phyloP scores from a whole-genome alignment of 2,329 filamentous ascomycete species.

The Fusarium lateritium region DNA sequence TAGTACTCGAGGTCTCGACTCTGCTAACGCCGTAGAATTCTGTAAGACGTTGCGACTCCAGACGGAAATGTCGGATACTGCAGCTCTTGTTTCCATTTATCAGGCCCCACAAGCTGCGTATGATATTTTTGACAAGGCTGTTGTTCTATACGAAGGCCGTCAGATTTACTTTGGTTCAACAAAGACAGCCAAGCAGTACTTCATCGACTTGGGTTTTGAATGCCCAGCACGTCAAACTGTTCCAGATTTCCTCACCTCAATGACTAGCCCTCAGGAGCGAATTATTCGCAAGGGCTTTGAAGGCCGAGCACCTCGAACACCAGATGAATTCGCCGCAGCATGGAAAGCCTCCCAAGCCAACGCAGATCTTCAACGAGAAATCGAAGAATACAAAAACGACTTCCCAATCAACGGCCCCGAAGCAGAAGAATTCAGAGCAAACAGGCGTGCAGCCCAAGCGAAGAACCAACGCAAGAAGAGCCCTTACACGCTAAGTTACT shows the following conservation, averaged over 20 bases:
- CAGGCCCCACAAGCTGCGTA: slow-evolving; percentile 66
- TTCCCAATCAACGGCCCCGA: slow-evolving; percentile 57
- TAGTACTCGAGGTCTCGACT: slow-evolving; percentile 74
- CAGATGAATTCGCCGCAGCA: slow-evolving; percentile 55
- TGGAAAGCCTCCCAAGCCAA: slow-evolving; percentile 49
- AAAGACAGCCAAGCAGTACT: slow-evolving; percentile 46
- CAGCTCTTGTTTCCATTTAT: slow-evolving; percentile 74
- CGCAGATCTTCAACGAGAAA: slow-evolving; percentile 61
- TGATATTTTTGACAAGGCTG: slow-evolving; percentile 75
- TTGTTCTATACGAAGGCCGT: slow-evolving; percentile 76
- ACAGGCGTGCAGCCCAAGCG: slow-evolving; percentile 62
- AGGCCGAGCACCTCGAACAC: slow-evolving; percentile 52
- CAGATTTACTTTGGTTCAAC: slow-evolving; percentile 66
- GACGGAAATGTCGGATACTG: slow-evolving; percentile 70
- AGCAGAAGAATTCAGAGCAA: slow-evolving; percentile 63
- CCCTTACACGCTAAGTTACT: slow-evolving; percentile 45
- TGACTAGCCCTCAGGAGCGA: slow-evolving; percentile 59
- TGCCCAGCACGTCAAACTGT: slow-evolving; percentile 71
- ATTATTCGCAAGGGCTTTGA: slow-evolving; percentile 52
- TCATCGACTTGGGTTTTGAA: slow-evolving; percentile 66
- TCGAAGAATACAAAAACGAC: slow-evolving; percentile 63
- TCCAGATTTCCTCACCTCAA: slow-evolving; percentile 76
- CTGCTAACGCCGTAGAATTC: slow-evolving; percentile 76
- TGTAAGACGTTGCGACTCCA: slow-evolving; percentile 72
- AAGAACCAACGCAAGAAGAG: slow-evolving; percentile 52